Conservation (phyloP, 2,329 filamentous ascomycete genomes). For the Aspergillus neoniger region DNA sequence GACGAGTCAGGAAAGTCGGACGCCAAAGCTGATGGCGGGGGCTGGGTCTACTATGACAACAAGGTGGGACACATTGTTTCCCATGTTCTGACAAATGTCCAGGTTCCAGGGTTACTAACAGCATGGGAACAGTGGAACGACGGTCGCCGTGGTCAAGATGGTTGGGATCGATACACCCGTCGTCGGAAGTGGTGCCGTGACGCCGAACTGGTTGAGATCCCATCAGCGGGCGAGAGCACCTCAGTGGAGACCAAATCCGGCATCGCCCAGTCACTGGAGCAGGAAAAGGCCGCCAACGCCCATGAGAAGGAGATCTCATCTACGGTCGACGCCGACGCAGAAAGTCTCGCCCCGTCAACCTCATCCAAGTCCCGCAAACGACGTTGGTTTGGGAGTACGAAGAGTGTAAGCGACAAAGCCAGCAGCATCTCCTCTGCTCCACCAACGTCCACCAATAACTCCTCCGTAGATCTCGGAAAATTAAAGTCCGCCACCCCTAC, state of each 20-base stretch:
- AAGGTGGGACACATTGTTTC: conserved; percentile 60
- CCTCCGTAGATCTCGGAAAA: conserved; percentile 26
- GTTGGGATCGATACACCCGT: conserved; percentile 92
- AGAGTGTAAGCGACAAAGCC: conserved; percentile 33
- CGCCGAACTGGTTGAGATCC: conserved; percentile 84
- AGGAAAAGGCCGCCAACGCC: conserved; percentile 22
- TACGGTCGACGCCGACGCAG: conserved; percentile 27
- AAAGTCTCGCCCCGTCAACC: conserved; percentile 31
- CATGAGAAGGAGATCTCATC: conserved; percentile 15
- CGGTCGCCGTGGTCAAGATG: conserved; percentile 78
- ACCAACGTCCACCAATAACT: conserved; percentile 22
- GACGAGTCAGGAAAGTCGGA: conserved; percentile 40
- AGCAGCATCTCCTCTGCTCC: conserved; percentile 25
- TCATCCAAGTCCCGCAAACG: conserved; percentile 35
- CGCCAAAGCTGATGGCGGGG: conserved; percentile 60
- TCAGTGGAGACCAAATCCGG: conserved; percentile 44
- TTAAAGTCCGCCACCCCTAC: conserved; percentile 25
- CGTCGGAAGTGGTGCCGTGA: conserved; percentile 95
- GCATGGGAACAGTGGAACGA: conserved; percentile 71
- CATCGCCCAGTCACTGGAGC: conserved; percentile 31
- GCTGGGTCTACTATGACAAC: conserved; percentile 98
- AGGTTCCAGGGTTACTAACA: background rate
- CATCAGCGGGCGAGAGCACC: conserved; percentile 48
- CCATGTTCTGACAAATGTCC: too few relatives aligned
- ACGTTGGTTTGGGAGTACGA: conserved; percentile 42